These are phyloP conservation scores for Zoysia matrella DNA, from an alignment of 202 grass and related monocot species.

Conservation along the genomic window DNA sequence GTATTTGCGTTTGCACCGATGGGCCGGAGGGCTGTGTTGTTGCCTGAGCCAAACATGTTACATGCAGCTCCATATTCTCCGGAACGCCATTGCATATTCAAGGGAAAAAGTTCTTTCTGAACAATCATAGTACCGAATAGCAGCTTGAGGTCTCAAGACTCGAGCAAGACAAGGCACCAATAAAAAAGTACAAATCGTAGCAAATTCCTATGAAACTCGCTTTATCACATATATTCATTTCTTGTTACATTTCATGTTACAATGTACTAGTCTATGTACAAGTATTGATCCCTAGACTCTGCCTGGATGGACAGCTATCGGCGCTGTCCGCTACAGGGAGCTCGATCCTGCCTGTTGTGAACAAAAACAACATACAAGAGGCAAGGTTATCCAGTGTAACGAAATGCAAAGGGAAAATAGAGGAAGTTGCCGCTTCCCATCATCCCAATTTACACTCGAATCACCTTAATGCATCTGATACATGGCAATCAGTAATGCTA, in stretches of 20 bases:
- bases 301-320: constrained; percentile 22
- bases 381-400: constrained; percentile 36
- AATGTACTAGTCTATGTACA: constrained; percentile 46
- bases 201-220: background rate
- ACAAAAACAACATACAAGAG: constrained; percentile 66
- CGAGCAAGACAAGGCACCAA: background rate
- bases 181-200: background rate
- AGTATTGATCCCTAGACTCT: constrained; percentile 43
- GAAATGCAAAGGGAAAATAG: background rate
- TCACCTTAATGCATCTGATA: constrained; percentile 14
- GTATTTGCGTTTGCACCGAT: too few relatives aligned
- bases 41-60: too few relatives aligned
- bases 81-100: too few relatives aligned
- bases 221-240: background rate
- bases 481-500: constrained; percentile 4
- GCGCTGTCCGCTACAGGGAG: constrained; percentile 20
- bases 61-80: too few relatives aligned
- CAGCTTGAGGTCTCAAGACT: background rate
- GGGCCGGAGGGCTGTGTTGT: too few relatives aligned
- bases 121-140: background rate
- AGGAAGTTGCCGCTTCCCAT: background rate
- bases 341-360: constrained; percentile 48
- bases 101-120: too few relatives aligned
- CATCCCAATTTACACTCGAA: constrained; percentile 21
- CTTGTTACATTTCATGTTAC: constrained; percentile 36